Base-by-base conservation (phyloP, 2,329 filamentous ascomycete genomes). In the Pseudocercospora ulei region DNA sequence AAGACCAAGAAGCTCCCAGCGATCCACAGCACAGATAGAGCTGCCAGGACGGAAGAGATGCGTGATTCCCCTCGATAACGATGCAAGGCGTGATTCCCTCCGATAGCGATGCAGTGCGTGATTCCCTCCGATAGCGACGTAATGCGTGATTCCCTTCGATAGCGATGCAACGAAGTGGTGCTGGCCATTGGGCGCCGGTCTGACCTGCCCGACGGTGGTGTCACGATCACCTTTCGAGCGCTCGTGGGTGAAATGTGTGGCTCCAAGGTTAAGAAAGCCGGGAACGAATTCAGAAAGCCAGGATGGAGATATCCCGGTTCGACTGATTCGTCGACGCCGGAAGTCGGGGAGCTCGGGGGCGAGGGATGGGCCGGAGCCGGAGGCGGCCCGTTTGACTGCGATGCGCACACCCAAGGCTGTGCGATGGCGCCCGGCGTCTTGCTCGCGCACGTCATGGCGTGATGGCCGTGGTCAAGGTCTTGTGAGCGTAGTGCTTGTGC, bases 221-320 rank as follows among this genome's bases (percentile, higher is more conserved):
- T 60, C 54, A 30, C 59, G 52, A 34, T 64, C 62, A 12, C 44
- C 59, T 19, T 53, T 38, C 3, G 53, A 46, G 3, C 43, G 35
- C 25, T 18, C 24, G 39, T 31, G 19, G 6, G 48, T 48, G 8
- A 22, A 34, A 6, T 48, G 24, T 13, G 36, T 39, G 2, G 40
- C 49, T 3, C 43, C 46, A 11, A 41, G 31, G 37, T 65, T 62
- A 5, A 74, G 60, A 34, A 75, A 68, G 0, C 52, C 57, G 0
- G 70, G 75, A 11, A n/a, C n/a, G n/a, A n/a, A n/a, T n/a, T n/a
- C n/a, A n/a, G n/a, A n/a, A n/a, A n/a, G n/a, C n/a, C n/a, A n/a
- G n/a, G n/a, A 2, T 71, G 65, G 51, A 75, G 74, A 41, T 69
- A 69, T 0, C 71, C 72, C 0, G 71, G 70, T 43, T 72, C 70